Conservation (phyloP, 129 eudicot genomes). For the Centella asiatica region DNA sequence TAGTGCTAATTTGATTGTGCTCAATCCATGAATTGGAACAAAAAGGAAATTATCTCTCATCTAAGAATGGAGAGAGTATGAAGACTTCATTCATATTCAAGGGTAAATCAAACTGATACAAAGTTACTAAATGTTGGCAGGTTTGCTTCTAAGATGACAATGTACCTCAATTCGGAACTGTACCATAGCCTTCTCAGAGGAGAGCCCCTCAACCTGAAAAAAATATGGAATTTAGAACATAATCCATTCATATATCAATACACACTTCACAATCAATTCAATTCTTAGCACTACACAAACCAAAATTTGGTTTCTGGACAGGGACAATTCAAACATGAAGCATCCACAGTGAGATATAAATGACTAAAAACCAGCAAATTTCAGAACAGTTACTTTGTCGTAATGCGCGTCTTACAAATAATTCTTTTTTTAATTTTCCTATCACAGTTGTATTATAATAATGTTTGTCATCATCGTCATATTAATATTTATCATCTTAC, state of each 20-base stretch:
- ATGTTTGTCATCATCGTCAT: too few species aligned
- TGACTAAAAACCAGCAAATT: neutral
- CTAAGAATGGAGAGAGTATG: neutral
- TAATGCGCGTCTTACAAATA: neutral
- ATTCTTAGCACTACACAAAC: too few species aligned
- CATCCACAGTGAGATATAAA: neutral
- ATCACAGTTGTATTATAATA: too few species aligned
- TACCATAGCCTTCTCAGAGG: constrained; percentile 87
- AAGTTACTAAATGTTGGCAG: neutral
- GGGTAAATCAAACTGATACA: neutral
- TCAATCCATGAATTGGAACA: too few species aligned
- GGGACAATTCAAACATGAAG: neutral
- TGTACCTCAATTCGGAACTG: constrained; percentile 76
- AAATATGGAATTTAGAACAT: neutral
- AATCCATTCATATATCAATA: neutral
- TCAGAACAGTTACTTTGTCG: neutral
- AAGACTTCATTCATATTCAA: neutral
- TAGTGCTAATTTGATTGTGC: too few species aligned
- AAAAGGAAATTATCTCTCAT: too few species aligned
- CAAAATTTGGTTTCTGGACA: neutral
- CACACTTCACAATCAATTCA: neutral
- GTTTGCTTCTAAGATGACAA: constrained; percentile 1
- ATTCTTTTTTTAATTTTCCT: too few species aligned
- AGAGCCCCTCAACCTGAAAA: constrained; percentile 70
- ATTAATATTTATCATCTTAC: too few species aligned